Evolutionary conservation across 2,329 filamentous ascomycete genomes (phyloP), one percentile per base, ranked within the genome.

Genomic region (Claviceps maximensis): DNA sequence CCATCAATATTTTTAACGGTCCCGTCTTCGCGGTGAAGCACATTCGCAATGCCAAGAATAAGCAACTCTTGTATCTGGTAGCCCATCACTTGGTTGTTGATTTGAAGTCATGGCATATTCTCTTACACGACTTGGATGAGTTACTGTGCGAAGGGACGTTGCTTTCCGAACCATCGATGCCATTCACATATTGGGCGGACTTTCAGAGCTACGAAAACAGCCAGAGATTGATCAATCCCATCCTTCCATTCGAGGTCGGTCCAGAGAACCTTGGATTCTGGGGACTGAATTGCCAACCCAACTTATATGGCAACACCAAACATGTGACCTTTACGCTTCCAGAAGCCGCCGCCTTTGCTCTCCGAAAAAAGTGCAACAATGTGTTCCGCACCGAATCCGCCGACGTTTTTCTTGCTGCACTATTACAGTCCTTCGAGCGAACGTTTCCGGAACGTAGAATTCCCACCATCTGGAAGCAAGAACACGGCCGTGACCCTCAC

Each of bases 381-480:
- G 71, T 72, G 2, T 70, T 80, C 55, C 69, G 71, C 49, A 79
- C 76, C 0, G 75, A 81, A 45, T 64, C 72, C 0, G 70, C 74
- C 8, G 77, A 81, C 56, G 69, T 81, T 2, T 74, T 79, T 57
- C 62, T 81, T 5, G 71, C 79, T 2, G 72, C 76, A 0, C 65
- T 82, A 5, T 61, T 79, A 3, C 71, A 80, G 7, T 78, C 79
- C 0, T 83, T 82, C 60, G 67, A 70, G 2, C 74, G 75, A 53
- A 73, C 72, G 0, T 83, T 83, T 54, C 67, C 71, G 15, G 76
- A 81, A 50, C 70, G 79, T 19, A 55, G 59, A 0, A 62, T 69
- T 0, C 79, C 79, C 0, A 73, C 74, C 1, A 59, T 82, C 0
- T 83, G 76, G 76, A 76, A 74, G 52, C 74, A 76, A 56, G 75